Evolutionary conservation across 108 stramenopile species (phyloP).

Genomic region (Phaeodactylum tricornutum): DNA sequence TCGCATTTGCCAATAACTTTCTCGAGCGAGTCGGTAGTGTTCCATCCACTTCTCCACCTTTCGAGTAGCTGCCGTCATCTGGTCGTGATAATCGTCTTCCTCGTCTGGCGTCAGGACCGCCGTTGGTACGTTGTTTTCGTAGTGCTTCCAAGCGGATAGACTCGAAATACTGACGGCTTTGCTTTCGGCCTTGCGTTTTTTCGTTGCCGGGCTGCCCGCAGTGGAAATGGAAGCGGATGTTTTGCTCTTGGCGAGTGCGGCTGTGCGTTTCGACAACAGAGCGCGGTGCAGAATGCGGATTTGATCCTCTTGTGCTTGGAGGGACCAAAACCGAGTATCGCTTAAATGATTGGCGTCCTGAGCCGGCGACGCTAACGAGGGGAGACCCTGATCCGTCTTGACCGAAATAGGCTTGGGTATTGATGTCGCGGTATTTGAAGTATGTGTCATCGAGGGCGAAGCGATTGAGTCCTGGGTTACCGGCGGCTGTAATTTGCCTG

Average conservation of each 20-base stretch:
- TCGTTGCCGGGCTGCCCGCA: too few species aligned
- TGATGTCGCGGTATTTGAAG: too few species aligned
- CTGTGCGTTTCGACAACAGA: not conserved
- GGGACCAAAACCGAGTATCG: not conserved
- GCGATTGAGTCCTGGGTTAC: too few species aligned
- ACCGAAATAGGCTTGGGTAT: too few species aligned
- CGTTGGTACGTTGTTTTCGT: slow-evolving; percentile 12
- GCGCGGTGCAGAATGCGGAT: not conserved
- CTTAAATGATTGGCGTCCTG: too few species aligned
- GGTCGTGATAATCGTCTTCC: slow-evolving; percentile 9
- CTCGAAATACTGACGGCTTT: slow-evolving; percentile 2
- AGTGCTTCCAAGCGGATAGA: slow-evolving; percentile 15
- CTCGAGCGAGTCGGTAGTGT: slow-evolving; percentile 13
- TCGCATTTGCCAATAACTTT: slow-evolving; percentile 8
- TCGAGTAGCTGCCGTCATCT: not conserved
- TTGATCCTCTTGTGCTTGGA: not conserved
- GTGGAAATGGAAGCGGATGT: too few species aligned
- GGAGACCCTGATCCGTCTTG: too few species aligned
- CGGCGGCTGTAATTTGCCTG: too few species aligned
- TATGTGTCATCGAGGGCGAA: too few species aligned
- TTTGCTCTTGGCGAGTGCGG: not conserved
- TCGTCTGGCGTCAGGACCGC: slow-evolving; percentile 4
- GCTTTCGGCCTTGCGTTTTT: slow-evolving; percentile 9
- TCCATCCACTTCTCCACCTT: slow-evolving; percentile 27
- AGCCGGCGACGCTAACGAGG: too few species aligned